A percentile compares a stretch with the other conserved stretches of the same genome.
phyloP scores from a whole-genome alignment of 2,329 filamentous ascomycete species.

The Amesomyces nigricolor region DNA sequence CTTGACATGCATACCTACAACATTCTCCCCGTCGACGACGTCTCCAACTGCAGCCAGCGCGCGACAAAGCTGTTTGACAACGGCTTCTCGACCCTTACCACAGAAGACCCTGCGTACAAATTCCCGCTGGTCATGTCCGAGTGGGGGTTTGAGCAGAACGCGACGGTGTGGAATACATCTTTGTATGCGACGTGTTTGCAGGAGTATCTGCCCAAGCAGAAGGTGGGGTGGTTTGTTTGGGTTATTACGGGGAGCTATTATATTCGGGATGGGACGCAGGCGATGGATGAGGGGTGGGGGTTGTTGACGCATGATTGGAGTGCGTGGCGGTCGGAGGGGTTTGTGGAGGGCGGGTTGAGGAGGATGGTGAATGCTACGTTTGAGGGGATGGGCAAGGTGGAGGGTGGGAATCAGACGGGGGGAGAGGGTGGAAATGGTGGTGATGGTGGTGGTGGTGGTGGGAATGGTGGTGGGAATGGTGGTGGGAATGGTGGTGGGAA shows the following conservation, averaged over 20 bases:
- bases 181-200: slow-evolving; percentile 49
- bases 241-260: slow-evolving; percentile 56
- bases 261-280: slow-evolving; percentile 45
- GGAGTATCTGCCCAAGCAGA: slow-evolving; percentile 41
- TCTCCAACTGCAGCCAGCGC: slow-evolving; percentile 34
- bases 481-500: too few relatives aligned
- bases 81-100: too few relatives aligned
- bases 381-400: too few relatives aligned
- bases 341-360: slow-evolving; percentile 38
- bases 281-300: slow-evolving; percentile 55
- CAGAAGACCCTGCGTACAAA: too few relatives aligned
- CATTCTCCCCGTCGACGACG: slow-evolving; percentile 31
- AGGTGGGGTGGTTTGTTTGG: slow-evolving; percentile 54
- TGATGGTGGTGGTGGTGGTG: too few relatives aligned
- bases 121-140: slow-evolving; percentile 46
- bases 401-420: too few relatives aligned
- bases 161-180: slow-evolving; percentile 37
- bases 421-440: too few relatives aligned
- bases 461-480: too few relatives aligned
- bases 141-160: slow-evolving; percentile 49
- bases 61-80: slow-evolving; percentile 33
- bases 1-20: slow-evolving; percentile 59
- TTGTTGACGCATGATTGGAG: slow-evolving; percentile 50
- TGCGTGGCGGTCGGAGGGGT: slow-evolving; percentile 41
- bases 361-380: slow-evolving; percentile 33